A percentile compares a stretch with the other conserved stretches of the same genome.
Evolutionary conservation across 129 eudicot genomes (phyloP).

Genomic region (Flaveria linearis): DNA sequence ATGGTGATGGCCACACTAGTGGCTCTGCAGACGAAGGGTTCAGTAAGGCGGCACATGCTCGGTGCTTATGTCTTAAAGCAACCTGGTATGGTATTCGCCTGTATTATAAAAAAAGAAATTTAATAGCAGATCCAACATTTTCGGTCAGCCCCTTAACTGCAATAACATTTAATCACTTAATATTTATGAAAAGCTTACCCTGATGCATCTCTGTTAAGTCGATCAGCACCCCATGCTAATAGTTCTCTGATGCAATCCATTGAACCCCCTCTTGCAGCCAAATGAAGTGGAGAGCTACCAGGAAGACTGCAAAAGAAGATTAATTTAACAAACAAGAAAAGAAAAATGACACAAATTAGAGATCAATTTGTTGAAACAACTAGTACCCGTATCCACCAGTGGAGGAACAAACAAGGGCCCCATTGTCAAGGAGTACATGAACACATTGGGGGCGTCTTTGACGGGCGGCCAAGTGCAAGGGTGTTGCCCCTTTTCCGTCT

Average conservation of each 20-base stretch:
- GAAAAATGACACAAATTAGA: neutral
- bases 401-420: conserved; percentile 96
- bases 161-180: neutral
- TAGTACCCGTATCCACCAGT: conserved; percentile 87
- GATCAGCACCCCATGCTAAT: conserved; percentile 99
- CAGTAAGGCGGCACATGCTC: conserved; percentile 89
- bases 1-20: conserved; percentile 97
- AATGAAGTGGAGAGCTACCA: conserved; percentile 96
- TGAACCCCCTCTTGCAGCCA: conserved; percentile 98
- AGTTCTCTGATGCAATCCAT: conserved; percentile 90
- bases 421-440: conserved; percentile 67
- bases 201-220: conserved; percentile 80
- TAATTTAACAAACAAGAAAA: conserved; percentile 3
- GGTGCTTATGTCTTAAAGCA: conserved; percentile 68
- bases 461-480: conserved; percentile 94
- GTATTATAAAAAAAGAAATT: neutral
- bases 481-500: conserved; percentile 94
- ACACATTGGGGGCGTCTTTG: conserved; percentile 83
- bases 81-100: conserved; percentile 90
- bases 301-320: conserved; percentile 48
- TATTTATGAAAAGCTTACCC: conserved; percentile 51
- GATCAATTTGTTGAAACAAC: neutral
- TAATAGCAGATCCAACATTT: neutral
- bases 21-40: conserved; percentile 95
- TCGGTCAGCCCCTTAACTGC: neutral